A percentile compares a stretch with the other conserved stretches of the same genome.
Evolutionary conservation across 2,329 filamentous ascomycete genomes (phyloP).

Genomic region (Paraphaeosphaeria sporulosa): DNA sequence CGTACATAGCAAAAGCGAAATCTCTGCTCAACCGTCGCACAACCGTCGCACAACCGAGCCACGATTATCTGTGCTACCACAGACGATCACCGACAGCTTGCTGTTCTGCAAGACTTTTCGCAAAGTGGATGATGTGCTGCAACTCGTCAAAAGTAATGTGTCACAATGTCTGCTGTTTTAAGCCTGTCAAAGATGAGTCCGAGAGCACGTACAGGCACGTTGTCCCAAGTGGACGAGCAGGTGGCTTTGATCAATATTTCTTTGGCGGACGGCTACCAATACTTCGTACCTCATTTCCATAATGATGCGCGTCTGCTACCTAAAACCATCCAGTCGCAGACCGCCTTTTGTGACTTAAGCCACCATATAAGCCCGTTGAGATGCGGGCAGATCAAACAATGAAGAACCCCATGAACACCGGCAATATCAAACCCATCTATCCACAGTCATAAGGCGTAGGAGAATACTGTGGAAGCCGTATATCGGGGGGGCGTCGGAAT

Average conservation of each 20-base stretch:
- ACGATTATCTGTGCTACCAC: background rate
- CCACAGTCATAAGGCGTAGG: constrained; percentile 2
- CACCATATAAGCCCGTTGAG: background rate
- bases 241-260: background rate
- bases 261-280: constrained; percentile 6
- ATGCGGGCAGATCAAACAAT: constrained; percentile 5
- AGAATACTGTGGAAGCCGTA: constrained; percentile 5
- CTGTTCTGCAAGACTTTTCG: background rate
- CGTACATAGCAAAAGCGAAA: background rate
- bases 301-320: background rate
- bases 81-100: background rate
- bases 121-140: background rate
- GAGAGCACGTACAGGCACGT: background rate
- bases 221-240: background rate
- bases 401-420: constrained; percentile 17
- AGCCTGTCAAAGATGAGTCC: background rate
- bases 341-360: background rate
- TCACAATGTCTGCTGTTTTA: background rate
- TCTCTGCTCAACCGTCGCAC: background rate
- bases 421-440: constrained; percentile 9
- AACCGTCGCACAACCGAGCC: background rate
- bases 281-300: background rate
- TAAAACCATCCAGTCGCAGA: constrained; percentile 1
- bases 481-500: constrained; percentile 1
- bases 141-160: background rate